Conservation (phyloP, 2,329 filamentous ascomycete genomes). For the Didymella keratinophila region DNA sequence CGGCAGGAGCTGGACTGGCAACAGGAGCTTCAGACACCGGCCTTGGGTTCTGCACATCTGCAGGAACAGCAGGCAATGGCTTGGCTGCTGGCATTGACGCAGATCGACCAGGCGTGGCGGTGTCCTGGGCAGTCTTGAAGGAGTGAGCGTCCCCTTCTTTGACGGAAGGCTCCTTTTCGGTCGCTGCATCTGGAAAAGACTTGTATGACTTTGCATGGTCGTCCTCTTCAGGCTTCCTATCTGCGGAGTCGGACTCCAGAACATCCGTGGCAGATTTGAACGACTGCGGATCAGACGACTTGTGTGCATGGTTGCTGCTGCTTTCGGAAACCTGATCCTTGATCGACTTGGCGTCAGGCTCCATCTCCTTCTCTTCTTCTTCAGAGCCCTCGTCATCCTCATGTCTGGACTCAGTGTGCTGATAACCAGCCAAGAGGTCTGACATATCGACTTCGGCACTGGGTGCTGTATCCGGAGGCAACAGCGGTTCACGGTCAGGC, state of each 20-base stretch:
- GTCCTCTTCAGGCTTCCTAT: constrained; percentile 2
- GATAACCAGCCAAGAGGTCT: constrained; percentile 43
- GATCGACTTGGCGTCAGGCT: background rate
- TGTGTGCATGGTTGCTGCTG: constrained; percentile 36
- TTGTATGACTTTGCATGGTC: constrained; percentile 25
- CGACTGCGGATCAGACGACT: constrained; percentile 44
- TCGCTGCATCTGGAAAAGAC: constrained; percentile 23
- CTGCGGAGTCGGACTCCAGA: constrained; percentile 20
- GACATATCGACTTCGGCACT: constrained; percentile 46
- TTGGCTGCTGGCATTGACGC: constrained; percentile 28
- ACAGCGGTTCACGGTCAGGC: constrained; percentile 12
- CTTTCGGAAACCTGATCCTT: constrained; percentile 13
- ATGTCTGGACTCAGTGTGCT: constrained; percentile 38
- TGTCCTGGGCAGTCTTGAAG: constrained; percentile 33
- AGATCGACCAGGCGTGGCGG: constrained; percentile 31
- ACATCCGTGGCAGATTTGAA: constrained; percentile 45
- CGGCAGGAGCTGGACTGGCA: constrained; percentile 23
- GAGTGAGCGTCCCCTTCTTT: constrained; percentile 37
- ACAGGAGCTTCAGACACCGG: constrained; percentile 25
- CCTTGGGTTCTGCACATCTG: constrained; percentile 14
- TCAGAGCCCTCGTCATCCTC: constrained; percentile 15
- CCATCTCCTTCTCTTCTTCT: constrained; percentile 28
- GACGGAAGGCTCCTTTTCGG: constrained; percentile 16
- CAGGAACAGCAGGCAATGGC: constrained; percentile 18
- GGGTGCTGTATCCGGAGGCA: constrained; percentile 20